Evolutionary conservation across 1,284 basidiomycete genomes (phyloP), one percentile per base, ranked within the genome.

Genomic region (Pseudozyma flocculosa): DNA sequence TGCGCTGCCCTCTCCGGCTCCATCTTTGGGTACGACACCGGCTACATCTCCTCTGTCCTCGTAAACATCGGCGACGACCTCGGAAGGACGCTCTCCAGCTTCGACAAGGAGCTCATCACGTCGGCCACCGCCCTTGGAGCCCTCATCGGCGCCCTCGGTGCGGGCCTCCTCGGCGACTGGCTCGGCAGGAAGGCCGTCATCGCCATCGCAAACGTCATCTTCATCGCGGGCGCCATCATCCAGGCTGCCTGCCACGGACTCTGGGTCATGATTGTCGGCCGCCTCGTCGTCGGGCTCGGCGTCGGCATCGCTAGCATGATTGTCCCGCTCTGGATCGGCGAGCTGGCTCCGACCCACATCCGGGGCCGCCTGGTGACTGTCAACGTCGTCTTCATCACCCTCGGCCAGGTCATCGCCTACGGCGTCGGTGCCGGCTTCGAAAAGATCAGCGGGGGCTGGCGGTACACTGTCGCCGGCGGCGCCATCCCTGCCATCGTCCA

Each of bases 281-380:
- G 80, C n/a, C 66, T 81, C 30, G 48, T 82, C 11, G 74, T 81
- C 17, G 81, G 80, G 7, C 43, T 79, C 19, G 79, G 74, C 14
- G 76, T 79, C 47, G 72, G 76, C 1, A 69, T 78, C 2, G 76
- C 79, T 14, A 73, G 73, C 2, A 72, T 70, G 41, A 66, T 78
- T 21, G 73, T 78, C 7, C 79, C 79, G 7, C 49, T 79, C 18
- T 80, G 78, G 62, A 78, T 80, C 50, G 73, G 69, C 43, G 80
- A 81, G 56, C 52, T 80, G 1, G 71, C 79, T 9, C 80, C 80
- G 0, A 72, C 78, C 26, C 66, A 73, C 17, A 72, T 75, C 55
- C 73, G 80, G 22, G 80, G 80, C 13, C 69, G 72, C 2, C 59
- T 80, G 30, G 79, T 80, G 24, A 78, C 76, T 1, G 71, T 78